Base-by-base conservation (phyloP, 768 basidiomycete genomes). In the Lactifluus subvellereus region DNA sequence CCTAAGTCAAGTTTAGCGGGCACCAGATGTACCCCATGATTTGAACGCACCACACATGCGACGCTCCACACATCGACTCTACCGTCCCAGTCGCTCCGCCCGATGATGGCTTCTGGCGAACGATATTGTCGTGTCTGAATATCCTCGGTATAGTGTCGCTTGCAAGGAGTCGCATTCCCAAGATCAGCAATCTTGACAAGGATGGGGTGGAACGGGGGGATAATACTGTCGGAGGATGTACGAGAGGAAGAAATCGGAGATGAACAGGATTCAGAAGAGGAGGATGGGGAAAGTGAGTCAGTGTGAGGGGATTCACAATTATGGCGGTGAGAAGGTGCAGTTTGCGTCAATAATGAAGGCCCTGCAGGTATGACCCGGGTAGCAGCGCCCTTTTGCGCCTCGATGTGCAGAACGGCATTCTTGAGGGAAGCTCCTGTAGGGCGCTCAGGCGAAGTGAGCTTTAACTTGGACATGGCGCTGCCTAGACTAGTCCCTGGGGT, bases 101-200 rank as follows among this genome's bases (percentile, higher is more conserved):
- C 94, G 18, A 95, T 77, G 68, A 97, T 94, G 58, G 92, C 94
- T 74, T 97, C 94, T n/a, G 94, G 94, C 32, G 90, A 84, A 65
- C 94, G 88, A 73, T 97, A 97, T 72, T 96, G 94, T 48, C 94
- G 84, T n/a, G 94, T 97, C 76, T 96, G 94, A 67, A 95, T 96
- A 71, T 94, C 94, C 70, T 95, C 94, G 9, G 94, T 96, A 72
- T 84, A 97, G 72, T 96, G 93, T 69, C 86, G 85, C 67, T 78
- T 87, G n/a, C 90, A 87, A 16, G 92, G 94, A 40, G 94, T 94
- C 30, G 94, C 94, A 72, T 97, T 97, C 30, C 94, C 94, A 49
- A 97, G 77, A 76, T 97, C 94, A 35, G 94, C 94, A 65, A 97
- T 94, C 80, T 97, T 96, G 71, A 97, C 82, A 20, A 83, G 86